Evolutionary conservation across 495 filamentous ascomycete genomes (phyloP).

Genomic region (Aspergillus panamensis): DNA sequence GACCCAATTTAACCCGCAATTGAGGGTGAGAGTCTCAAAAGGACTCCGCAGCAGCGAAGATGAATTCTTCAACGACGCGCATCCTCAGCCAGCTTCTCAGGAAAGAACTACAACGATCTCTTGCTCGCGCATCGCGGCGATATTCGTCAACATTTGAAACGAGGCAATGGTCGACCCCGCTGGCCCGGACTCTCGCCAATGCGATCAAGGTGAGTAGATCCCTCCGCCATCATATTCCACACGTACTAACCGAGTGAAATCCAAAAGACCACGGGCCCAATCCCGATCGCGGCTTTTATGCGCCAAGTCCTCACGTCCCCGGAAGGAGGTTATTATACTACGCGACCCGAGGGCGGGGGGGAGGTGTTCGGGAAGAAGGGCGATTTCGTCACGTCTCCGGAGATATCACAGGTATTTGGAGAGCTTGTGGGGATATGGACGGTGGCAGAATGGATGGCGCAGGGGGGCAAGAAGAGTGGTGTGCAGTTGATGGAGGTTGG

Average conservation of each 20-base stretch:
- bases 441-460: constrained; percentile 91
- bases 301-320: constrained; percentile 93
- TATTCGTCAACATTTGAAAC: constrained; percentile 39
- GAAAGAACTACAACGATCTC: constrained; percentile 23
- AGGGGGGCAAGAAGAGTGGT: constrained; percentile 65
- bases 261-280: constrained; percentile 66
- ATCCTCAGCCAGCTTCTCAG: constrained; percentile 31
- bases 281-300: constrained; percentile 93
- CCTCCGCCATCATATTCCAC: not conserved
- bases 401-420: constrained; percentile 96
- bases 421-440: constrained; percentile 93
- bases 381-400: constrained; percentile 94
- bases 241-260: constrained; percentile 35
- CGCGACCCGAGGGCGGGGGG: constrained; percentile 51
- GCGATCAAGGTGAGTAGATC: constrained; percentile 64
- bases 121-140: constrained; percentile 23
- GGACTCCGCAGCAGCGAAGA: constrained; percentile 12
- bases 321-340: constrained; percentile 91
- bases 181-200: constrained; percentile 77
- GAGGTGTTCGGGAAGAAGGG: constrained; percentile 89
- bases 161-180: constrained; percentile 79
- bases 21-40: not conserved
- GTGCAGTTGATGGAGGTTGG: constrained; percentile 91
- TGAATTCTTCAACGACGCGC: constrained; percentile 36
- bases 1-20: not conserved